Evolutionary conservation across 2,329 filamentous ascomycete species (phyloP), one percentile per base, ranked within the genome.

Genomic region (Juglanconis sp.): DNA sequence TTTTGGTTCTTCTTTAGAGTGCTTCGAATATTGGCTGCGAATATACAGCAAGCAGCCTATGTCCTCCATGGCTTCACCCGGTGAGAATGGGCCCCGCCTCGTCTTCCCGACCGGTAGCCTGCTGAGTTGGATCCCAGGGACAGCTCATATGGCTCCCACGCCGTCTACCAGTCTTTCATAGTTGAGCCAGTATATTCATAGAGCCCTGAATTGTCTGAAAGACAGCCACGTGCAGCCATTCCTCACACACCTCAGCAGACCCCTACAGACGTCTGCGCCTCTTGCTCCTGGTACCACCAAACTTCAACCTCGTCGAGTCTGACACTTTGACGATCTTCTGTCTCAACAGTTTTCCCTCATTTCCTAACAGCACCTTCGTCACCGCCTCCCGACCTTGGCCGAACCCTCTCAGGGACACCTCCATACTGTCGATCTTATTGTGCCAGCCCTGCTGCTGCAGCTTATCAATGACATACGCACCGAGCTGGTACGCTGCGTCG

Each of bases 401-500:
- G 72, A 95, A 99, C 0, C 93, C 94, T 69, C 92, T 84, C 65
- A 96, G 79, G 4, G 93, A 81, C 54, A 99, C 80, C 76, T 97
- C 92, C 64, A 99, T 72, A 58, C 84, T 81, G 65, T 86, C 79
- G 59, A 98, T 96, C 68, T 91, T 86, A 65, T 86, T 79, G 69
- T 92, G 79, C 79, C 91, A 86, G 47, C 90, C 91, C 68, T 85
- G 86, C 75, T 96, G 92, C 72, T 93, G 87, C 65, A 99, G 89
- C 73, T 89, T 86, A 73, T 88, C 88, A 72, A 98, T 85, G 32
- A 94, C 86, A 72, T 93, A 94, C 17, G 90, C 87, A 5, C 89
- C 87, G 53, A 99, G 79, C 73, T 98, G 96, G 76, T 96, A 97
- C 3, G 89, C 94, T 17, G 94, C 89, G 76, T 99, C 95, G 77